phyloP scores from a whole-genome alignment of 495 filamentous ascomycete species.

The Tuber aestivum region DNA sequence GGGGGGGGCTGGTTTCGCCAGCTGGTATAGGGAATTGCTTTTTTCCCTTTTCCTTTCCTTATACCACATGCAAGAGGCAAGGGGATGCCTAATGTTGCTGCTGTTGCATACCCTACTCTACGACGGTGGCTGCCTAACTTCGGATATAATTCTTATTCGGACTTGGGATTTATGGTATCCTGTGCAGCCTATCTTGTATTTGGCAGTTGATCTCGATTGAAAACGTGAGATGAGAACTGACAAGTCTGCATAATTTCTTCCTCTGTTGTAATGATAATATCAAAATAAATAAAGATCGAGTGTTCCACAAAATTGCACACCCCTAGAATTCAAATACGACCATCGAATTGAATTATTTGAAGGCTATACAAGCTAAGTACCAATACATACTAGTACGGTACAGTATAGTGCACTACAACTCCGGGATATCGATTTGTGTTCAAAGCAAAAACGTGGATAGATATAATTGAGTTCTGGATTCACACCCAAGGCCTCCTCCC shows the following conservation, averaged over 20 bases:
- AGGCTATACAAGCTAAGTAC: background rate
- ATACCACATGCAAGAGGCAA: background rate
- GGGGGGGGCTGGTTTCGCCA: background rate
- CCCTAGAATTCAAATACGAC: conserved; percentile 7
- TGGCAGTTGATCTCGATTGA: background rate
- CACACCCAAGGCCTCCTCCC: background rate
- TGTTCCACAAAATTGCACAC: background rate
- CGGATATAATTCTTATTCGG: background rate
- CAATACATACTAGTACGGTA: background rate
- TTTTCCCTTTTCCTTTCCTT: background rate
- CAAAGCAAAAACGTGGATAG: background rate
- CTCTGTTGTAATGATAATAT: background rate
- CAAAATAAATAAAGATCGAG: background rate
- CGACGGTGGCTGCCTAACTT: background rate
- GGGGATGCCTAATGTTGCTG: background rate
- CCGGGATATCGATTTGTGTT: background rate
- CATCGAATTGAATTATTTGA: background rate
- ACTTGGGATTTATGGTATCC: background rate
- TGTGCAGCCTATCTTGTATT: background rate
- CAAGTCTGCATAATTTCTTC: background rate
- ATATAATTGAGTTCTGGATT: background rate
- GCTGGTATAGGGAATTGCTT: background rate
- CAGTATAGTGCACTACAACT: background rate
- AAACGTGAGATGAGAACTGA: background rate
- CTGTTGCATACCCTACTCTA: background rate